These are phyloP conservation scores for Aureobasidium sp. DNA, from an alignment of 2,329 filamentous ascomycete genomes.

Conservation along the genomic window DNA sequence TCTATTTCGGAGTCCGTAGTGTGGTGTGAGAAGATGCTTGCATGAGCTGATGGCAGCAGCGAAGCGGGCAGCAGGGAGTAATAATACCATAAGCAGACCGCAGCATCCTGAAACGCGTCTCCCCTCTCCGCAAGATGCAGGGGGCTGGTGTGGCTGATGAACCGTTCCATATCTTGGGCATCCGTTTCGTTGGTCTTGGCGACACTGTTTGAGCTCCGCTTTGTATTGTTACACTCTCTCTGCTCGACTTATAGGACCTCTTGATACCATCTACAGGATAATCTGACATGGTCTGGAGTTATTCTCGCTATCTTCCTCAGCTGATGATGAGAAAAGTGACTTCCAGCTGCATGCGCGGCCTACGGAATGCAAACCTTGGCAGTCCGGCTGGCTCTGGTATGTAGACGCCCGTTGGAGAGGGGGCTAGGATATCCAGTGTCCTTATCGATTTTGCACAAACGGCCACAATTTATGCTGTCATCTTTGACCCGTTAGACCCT, in stretches of 20 bases:
- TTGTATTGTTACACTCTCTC: too few relatives aligned
- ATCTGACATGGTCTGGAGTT: too few relatives aligned
- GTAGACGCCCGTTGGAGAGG: not conserved
- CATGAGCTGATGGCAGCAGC: slow-evolving; percentile 2
- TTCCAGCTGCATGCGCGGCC: not conserved
- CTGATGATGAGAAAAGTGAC: not conserved
- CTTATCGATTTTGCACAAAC: slow-evolving; percentile 6
- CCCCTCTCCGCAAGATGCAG: slow-evolving; percentile 6
- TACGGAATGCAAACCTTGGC: slow-evolving; percentile 6
- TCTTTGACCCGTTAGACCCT: not conserved
- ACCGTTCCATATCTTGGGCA: slow-evolving; percentile 5
- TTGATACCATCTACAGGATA: not conserved
- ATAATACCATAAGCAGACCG: not conserved
- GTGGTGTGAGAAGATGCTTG: not conserved
- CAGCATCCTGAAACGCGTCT: slow-evolving; percentile 16
- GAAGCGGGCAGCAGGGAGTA: not conserved
- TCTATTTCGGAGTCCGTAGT: not conserved
- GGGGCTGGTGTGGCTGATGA: slow-evolving; percentile 15
- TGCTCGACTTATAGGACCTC: not conserved
- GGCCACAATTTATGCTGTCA: not conserved
- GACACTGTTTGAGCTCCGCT: not conserved
- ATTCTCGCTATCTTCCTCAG: not conserved
- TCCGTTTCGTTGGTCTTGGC: slow-evolving; percentile 17
- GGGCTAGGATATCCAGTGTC: slow-evolving; percentile 11
- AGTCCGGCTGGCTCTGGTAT: not conserved